Evolutionary conservation across 208 protist genomes (phyloP).

Genomic region (Leishmania martiniquensis): DNA sequence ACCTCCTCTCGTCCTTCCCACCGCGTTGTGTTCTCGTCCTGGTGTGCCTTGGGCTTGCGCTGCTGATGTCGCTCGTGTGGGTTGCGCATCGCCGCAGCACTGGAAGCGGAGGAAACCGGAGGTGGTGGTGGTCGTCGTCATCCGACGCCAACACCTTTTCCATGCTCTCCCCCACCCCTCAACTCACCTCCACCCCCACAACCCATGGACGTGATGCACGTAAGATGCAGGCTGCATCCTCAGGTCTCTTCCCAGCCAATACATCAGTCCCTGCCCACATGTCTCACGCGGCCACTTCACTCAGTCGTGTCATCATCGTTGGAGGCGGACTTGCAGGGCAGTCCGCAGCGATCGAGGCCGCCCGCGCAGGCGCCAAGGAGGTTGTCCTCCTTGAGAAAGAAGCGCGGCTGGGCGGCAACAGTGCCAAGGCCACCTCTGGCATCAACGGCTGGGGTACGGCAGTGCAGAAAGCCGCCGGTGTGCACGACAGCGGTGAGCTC

Average conservation of each 20-base stretch:
- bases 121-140: conserved; percentile 9
- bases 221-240: conserved; percentile 28
- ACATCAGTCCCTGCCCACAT: conserved; percentile 40
- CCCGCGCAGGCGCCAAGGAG: conserved; percentile 62
- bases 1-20: background rate
- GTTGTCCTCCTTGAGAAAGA: conserved; percentile 95
- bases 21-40: background rate
- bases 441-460: conserved; percentile 94
- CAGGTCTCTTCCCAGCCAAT: conserved; percentile 30
- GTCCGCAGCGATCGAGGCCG: conserved; percentile 81
- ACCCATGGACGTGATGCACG: conserved; percentile 41
- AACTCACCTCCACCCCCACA: conserved; percentile 6
- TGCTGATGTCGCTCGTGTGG: conserved; percentile 21
- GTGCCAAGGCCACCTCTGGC: conserved; percentile 96
- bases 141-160: conserved; percentile 9
- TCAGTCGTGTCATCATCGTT: conserved; percentile 74
- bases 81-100: conserved; percentile 6
- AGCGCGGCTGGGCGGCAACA: conserved; percentile 93
- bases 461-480: conserved; percentile 68
- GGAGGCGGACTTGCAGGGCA: conserved; percentile 84
- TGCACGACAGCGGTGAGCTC: conserved; percentile 65
- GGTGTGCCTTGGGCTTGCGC: background rate
- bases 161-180: conserved; percentile 5
- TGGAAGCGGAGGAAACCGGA: background rate
- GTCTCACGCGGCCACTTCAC: conserved; percentile 44